Evolutionary conservation across 2,329 filamentous ascomycete genomes (phyloP).

Genomic region (Colletotrichum plurivorum): DNA sequence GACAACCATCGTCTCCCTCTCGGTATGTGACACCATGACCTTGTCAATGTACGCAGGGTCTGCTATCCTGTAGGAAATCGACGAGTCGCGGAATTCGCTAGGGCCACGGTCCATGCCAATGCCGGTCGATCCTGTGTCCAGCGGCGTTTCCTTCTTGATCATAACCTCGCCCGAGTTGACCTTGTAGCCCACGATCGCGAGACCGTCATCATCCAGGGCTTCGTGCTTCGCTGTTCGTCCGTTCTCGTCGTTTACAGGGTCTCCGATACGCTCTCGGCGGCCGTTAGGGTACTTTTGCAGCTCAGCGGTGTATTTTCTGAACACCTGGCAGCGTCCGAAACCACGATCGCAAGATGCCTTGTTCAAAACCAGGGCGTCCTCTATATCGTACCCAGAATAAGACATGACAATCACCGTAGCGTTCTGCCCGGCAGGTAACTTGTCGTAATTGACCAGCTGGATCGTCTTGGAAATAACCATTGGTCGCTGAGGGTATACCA

Average conservation of each 20-base stretch:
- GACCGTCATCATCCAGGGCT: constrained; percentile 85
- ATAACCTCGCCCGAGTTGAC: constrained; percentile 86
- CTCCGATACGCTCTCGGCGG: constrained; percentile 76
- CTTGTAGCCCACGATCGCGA: constrained; percentile 87
- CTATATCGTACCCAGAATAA: constrained; percentile 99
- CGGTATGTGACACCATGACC: constrained; percentile 92
- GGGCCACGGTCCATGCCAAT: constrained; percentile 77
- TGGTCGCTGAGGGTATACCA: constrained; percentile 97
- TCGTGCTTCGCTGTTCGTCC: constrained; percentile 78
- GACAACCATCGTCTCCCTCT: constrained; percentile 87
- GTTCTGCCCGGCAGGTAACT: constrained; percentile 95
- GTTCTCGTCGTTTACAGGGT: constrained; percentile 68
- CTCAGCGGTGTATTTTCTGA: constrained; percentile 91
- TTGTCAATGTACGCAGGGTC: constrained; percentile 95
- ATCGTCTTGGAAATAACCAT: constrained; percentile 99
- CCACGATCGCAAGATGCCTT: constrained; percentile 96
- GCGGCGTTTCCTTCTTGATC: constrained; percentile 89
- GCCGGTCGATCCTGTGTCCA: constrained; percentile 81
- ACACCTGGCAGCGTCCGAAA: constrained; percentile 97
- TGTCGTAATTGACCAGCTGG: constrained; percentile 96
- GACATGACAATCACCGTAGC: constrained; percentile 99
- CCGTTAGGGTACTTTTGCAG: constrained; percentile 92
- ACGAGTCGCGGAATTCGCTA: constrained; percentile 76
- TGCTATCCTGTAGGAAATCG: constrained; percentile 84
- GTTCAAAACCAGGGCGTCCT: constrained; percentile 96